Base-by-base conservation (phyloP, 1,284 basidiomycete genomes). In the Fomitopsis palustris region DNA sequence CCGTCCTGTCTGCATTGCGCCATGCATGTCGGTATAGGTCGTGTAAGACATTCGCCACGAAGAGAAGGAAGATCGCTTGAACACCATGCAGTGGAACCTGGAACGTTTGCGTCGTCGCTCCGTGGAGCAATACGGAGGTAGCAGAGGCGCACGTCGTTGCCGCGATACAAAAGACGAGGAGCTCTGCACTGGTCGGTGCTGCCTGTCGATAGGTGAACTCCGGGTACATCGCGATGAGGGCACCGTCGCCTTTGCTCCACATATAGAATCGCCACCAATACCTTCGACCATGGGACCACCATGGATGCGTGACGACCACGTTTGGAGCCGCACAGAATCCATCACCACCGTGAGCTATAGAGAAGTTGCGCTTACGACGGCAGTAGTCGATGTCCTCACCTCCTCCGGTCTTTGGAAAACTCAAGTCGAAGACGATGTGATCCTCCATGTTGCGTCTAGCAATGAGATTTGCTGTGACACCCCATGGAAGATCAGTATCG, bases 321-420 rank as follows among this genome's bases (percentile, higher is more conserved):
- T 70, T 58, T 0, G 82, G 82, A 4, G 83, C 83, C 2, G 81
- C 73, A 39, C 70, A 61, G 64, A 86, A 84, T 0, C 79, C 78
- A 53, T 75, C 68, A 6, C 74, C 67, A 0, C 75, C 76, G 17
- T 69, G 59, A 4, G 60, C 59, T 23, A 80, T 49, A 27, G 75
- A 78, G 39, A 67, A 73, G 7, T 73, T 67, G 10, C 82, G 75
- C 65, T 84, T 85, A 61, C 70, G 67, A n/a, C 76, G 71, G 62
- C 83, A 84, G 61, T 79, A 86, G 63, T 85, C 81, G 21, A 86
- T 84, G 51, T 87, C 84, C 61, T 87, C 85, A 0, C 84, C 85
- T 4, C 85, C 83, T 2, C 84, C 83, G 1, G 83, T 86, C 71
- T 84, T 86, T 1, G 85, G 85, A 62, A 83, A 86, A 7, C 64